A percentile compares a stretch with the other conserved stretches of the same genome.
Conservation (phyloP, 1,284 basidiomycete species). For the Kalmanozyma brasiliensis region DNA sequence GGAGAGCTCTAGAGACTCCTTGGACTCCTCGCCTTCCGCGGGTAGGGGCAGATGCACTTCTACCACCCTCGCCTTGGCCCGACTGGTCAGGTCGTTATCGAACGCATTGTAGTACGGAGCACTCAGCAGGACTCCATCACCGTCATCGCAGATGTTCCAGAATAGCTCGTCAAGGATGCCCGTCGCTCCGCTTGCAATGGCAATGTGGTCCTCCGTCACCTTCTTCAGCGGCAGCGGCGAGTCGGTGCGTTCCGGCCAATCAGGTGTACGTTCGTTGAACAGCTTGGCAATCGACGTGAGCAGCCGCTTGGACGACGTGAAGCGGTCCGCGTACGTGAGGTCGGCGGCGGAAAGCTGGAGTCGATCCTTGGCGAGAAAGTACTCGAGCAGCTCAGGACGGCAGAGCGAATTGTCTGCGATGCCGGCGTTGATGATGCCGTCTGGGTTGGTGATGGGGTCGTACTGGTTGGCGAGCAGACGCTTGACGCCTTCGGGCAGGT, state of each 20-base stretch:
- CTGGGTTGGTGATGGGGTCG: conserved; percentile 46
- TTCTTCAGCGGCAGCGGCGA: conserved; percentile 36
- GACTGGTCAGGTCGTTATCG: conserved; percentile 45
- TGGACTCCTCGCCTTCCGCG: background rate
- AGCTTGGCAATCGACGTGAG: conserved; percentile 38
- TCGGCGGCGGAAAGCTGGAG: conserved; percentile 44
- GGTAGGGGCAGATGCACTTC: conserved; percentile 31
- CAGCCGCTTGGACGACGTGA: conserved; percentile 35
- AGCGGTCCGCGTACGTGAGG: conserved; percentile 54
- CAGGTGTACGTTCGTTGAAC: conserved; percentile 35
- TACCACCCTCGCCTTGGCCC: conserved; percentile 37
- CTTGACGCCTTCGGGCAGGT: conserved; percentile 26
- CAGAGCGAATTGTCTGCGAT: conserved; percentile 57
- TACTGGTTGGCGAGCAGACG: conserved; percentile 37
- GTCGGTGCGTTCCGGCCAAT: conserved; percentile 29
- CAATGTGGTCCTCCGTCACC: conserved; percentile 48
- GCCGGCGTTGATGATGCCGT: conserved; percentile 56
- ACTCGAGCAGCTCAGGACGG: conserved; percentile 48
- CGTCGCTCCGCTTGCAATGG: conserved; percentile 52
- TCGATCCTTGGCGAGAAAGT: conserved; percentile 31
- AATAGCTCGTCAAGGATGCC: conserved; percentile 54
- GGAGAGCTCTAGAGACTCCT: background rate
- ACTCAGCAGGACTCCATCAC: conserved; percentile 54
- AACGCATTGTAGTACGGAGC: conserved; percentile 58
- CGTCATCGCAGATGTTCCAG: conserved; percentile 46